Base-by-base conservation (phyloP, 306 rosid genomes). In the Cicer yamashitae region DNA sequence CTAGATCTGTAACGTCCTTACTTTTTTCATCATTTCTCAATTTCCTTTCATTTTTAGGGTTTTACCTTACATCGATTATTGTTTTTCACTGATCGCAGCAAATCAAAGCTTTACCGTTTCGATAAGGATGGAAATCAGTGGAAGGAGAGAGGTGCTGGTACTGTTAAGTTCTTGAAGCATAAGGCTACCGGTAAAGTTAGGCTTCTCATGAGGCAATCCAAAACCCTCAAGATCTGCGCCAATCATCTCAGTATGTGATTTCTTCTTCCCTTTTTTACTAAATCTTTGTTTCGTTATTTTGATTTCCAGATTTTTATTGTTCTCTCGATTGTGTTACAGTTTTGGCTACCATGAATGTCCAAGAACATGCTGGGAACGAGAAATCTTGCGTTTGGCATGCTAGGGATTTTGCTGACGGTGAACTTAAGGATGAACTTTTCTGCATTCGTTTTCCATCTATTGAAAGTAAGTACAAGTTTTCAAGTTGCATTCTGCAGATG, bases 221-320 rank as follows among this genome's bases (percentile, higher is more conserved):
- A 96, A 79, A 96, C 99, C 7, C 97, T 96, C 75, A 96, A 96
- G 98, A 96, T 96, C 92, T 92, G 99, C 76, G 97, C 99, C 71
- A 96, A 96, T 84, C 99, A 96, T 82, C 88, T 92, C 64, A 89
- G 99, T 96, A 22, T 17, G 89, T 78, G 72, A 52, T 14, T 12
- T 5, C 10, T 44, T 18, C 0, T 1, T 11, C 2, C 0, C 10
- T 10, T 1, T 40, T 1, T 73, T 45, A 9, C 2, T 30, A 9
- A 1, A 7, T 58, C 2, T 14, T 25, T 6, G 13, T 17, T 41
- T 78, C 0, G 6, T 37, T 15, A 15, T 48, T 74, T 50, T 3
- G 47, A 10, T 63, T 67, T 67, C 47, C 43, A 63, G 70, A 50
- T 72, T 66, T 15, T 15, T 6, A 8, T 43, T 39, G 11, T n/a